Evolutionary conservation across 2,329 filamentous ascomycete species (phyloP).

Genomic region (Alternaria dauci): DNA sequence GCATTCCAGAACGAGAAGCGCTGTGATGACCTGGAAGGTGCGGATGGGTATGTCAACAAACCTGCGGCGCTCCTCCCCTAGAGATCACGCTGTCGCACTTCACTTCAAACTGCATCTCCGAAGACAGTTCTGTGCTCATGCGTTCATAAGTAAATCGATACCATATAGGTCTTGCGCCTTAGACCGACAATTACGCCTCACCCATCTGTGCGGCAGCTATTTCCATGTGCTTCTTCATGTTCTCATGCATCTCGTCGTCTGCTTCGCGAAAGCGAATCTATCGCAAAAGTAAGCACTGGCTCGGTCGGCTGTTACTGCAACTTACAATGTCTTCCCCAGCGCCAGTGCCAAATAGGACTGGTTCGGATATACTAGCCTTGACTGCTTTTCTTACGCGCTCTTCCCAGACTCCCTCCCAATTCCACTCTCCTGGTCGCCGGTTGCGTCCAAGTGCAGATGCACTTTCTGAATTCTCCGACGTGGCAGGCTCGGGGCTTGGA

Average conservation of each 20-base stretch:
- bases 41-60: slow-evolving; percentile 9
- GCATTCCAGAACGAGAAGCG: not conserved
- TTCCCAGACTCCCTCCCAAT: slow-evolving; percentile 98
- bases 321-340: slow-evolving; percentile 75
- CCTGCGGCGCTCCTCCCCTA: not conserved
- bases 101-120: not conserved
- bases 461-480: slow-evolving; percentile 25
- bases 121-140: not conserved
- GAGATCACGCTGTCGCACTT: not conserved
- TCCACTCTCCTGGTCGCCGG: slow-evolving; percentile 83
- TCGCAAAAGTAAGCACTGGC: slow-evolving; percentile 11
- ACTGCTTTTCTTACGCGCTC: slow-evolving; percentile 84
- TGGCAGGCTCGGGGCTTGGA: slow-evolving; percentile 37
- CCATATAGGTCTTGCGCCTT: not conserved
- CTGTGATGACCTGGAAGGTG: slow-evolving; percentile 6
- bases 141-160: not conserved
- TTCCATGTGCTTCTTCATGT: slow-evolving; percentile 44
- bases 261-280: slow-evolving; percentile 52
- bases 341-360: slow-evolving; percentile 75
- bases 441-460: slow-evolving; percentile 55
- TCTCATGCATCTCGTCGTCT: slow-evolving; percentile 44
- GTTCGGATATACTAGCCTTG: slow-evolving; percentile 77
- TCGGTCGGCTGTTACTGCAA: not conserved
- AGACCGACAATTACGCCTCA: slow-evolving; percentile 18
- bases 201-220: slow-evolving; percentile 25